These are phyloP conservation scores for Sporothrix curviconia DNA, from an alignment of 2,329 filamentous ascomycete genomes.

Conservation along the genomic window DNA sequence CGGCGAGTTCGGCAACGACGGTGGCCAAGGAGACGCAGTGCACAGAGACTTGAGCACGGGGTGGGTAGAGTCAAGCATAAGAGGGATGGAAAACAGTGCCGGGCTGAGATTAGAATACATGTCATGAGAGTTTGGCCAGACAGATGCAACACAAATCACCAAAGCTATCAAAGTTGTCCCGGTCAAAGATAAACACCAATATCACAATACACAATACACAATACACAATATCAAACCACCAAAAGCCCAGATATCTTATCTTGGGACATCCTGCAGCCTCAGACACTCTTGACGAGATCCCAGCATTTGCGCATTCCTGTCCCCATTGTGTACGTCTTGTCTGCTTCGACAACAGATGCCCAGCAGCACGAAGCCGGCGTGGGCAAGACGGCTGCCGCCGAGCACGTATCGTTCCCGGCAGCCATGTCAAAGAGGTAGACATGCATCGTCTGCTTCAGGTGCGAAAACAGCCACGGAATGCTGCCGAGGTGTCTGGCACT, in stretches of 20 bases:
- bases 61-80: too few relatives aligned
- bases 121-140: too few relatives aligned
- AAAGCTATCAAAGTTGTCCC: too few relatives aligned
- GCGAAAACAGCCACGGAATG: conserved; percentile 52
- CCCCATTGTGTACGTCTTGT: conserved; percentile 46
- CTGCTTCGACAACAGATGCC: conserved; percentile 35
- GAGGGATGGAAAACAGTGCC: too few relatives aligned
- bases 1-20: not conserved
- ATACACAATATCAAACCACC: not conserved
- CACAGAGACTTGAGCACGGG: too few relatives aligned
- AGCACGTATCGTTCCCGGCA: conserved; percentile 15
- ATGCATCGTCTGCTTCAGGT: conserved; percentile 51
- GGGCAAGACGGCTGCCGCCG: not conserved
- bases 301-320: conserved; percentile 55
- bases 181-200: too few relatives aligned
- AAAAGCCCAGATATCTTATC: too few relatives aligned
- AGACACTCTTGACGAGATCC: conserved; percentile 33
- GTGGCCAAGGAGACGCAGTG: not conserved
- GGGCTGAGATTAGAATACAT: too few relatives aligned
- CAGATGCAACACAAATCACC: too few relatives aligned
- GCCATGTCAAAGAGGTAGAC: conserved; percentile 43
- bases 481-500: conserved; percentile 40
- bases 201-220: not conserved
- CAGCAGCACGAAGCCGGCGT: conserved; percentile 27
- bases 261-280: not conserved